Conservation (phyloP, 306 rosid genomes). For the Gastrolobium villosum region DNA sequence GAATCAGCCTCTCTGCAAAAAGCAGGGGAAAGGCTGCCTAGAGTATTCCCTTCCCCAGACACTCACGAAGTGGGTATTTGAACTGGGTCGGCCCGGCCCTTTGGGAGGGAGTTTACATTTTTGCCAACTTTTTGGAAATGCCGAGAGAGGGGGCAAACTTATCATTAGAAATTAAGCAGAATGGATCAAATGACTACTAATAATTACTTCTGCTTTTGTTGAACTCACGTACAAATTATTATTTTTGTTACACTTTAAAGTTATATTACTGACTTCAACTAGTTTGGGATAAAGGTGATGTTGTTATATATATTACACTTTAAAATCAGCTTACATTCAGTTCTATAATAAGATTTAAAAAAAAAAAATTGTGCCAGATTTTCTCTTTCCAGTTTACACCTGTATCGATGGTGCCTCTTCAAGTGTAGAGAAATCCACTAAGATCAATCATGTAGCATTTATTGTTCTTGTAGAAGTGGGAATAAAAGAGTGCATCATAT, state of each 20-base stretch:
- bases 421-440: background rate
- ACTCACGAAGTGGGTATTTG: too few relatives aligned
- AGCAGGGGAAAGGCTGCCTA: too few relatives aligned
- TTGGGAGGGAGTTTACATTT: background rate
- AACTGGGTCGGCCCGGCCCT: too few relatives aligned
- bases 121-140: background rate
- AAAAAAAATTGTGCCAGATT: background rate
- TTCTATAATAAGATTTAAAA: background rate
- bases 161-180: background rate
- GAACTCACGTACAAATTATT: background rate
- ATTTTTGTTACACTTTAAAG: background rate
- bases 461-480: conserved; percentile 1
- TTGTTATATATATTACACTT: background rate
- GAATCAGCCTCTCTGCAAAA: too few relatives aligned
- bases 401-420: background rate
- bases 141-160: background rate
- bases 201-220: background rate
- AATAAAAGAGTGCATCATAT: background rate
- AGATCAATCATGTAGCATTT: background rate
- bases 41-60: too few relatives aligned
- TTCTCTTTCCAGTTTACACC: background rate
- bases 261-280: too few relatives aligned
- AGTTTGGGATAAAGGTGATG: too few relatives aligned
- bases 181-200: background rate
- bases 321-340: background rate